phyloP scores from a whole-genome alignment of 2,329 filamentous ascomycete genomes.

The Cladosporium cucumerinum region DNA sequence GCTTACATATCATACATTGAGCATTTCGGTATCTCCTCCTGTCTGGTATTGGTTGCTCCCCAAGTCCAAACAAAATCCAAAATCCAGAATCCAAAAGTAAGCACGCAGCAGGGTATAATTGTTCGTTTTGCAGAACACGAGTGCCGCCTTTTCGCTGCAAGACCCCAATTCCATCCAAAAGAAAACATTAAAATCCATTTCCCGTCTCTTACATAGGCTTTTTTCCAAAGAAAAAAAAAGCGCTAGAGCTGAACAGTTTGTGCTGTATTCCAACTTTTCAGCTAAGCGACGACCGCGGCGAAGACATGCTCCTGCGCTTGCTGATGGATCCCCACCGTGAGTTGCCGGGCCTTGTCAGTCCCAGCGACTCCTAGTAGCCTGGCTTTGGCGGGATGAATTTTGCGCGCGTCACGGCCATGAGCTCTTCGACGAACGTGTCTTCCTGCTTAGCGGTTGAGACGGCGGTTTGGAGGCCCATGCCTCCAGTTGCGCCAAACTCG shows the following conservation, averaged over 20 bases:
- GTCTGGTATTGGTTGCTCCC: neutral
- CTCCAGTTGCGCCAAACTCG: slow-evolving; percentile 24
- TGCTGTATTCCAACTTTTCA: slow-evolving; percentile 3
- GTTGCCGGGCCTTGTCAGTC: neutral
- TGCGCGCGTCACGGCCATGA: slow-evolving; percentile 32
- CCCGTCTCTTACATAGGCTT: neutral
- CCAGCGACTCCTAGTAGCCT: slow-evolving; percentile 14
- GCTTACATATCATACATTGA: slow-evolving; percentile 13
- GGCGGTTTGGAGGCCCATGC: slow-evolving; percentile 28
- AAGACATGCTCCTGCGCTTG: slow-evolving; percentile 4
- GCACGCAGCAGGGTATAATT: slow-evolving; percentile 9
- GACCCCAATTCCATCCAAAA: neutral
- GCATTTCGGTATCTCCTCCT: neutral
- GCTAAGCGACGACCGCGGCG: neutral
- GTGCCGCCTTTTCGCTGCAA: neutral
- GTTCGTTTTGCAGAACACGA: neutral
- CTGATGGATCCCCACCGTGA: slow-evolving; percentile 5
- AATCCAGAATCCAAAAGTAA: neutral
- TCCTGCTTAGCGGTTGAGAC: slow-evolving; percentile 38
- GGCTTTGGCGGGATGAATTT: slow-evolving; percentile 26
- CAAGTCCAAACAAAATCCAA: neutral
- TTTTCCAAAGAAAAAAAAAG: neutral
- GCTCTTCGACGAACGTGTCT: slow-evolving; percentile 40
- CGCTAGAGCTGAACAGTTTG: neutral
- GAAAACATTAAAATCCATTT: neutral